These are phyloP conservation scores for Brassica incana DNA, from an alignment of 345 rosid species.

Conservation along the genomic window DNA sequence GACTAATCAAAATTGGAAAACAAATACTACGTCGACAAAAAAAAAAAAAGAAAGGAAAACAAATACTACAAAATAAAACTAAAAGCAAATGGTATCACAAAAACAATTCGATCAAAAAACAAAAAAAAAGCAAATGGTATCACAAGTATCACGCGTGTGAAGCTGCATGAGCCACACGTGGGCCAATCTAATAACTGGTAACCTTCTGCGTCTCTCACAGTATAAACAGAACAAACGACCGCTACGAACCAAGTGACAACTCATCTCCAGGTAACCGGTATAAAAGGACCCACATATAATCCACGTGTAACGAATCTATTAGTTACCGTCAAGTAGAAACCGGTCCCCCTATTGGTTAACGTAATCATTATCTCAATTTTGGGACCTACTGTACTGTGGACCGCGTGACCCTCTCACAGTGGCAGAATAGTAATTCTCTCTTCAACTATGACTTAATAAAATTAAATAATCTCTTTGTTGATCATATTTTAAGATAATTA, in stretches of 20 bases:
- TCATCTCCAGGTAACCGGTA: slow-evolving; percentile 36
- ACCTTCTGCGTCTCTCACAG: slow-evolving; percentile 25
- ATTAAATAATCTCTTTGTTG: background rate
- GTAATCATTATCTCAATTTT: slow-evolving; percentile 18
- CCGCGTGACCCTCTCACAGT: slow-evolving; percentile 34
- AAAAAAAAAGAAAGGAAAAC: background rate
- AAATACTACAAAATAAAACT: background rate
- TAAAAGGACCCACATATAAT: background rate
- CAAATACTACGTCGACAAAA: background rate
- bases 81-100: background rate
- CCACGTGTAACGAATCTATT: background rate
- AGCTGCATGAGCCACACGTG: slow-evolving; percentile 40
- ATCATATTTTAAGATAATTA: background rate
- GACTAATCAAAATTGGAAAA: background rate
- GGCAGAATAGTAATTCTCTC: slow-evolving; percentile 7
- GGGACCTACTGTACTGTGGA: slow-evolving; percentile 28
- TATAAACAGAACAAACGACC: slow-evolving; percentile 19
- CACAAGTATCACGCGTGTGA: slow-evolving; percentile 46
- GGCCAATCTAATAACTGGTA: slow-evolving; percentile 38
- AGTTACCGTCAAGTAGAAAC: background rate
- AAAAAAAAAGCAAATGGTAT: slow-evolving; percentile 17
- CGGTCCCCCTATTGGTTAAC: slow-evolving; percentile 23
- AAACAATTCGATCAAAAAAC: background rate
- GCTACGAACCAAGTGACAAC: slow-evolving; percentile 16
- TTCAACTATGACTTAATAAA: background rate